Evolutionary conservation across 2,329 filamentous ascomycete genomes (phyloP), one percentile per base, ranked within the genome.

Genomic region (Acrodontium crateriforme): DNA sequence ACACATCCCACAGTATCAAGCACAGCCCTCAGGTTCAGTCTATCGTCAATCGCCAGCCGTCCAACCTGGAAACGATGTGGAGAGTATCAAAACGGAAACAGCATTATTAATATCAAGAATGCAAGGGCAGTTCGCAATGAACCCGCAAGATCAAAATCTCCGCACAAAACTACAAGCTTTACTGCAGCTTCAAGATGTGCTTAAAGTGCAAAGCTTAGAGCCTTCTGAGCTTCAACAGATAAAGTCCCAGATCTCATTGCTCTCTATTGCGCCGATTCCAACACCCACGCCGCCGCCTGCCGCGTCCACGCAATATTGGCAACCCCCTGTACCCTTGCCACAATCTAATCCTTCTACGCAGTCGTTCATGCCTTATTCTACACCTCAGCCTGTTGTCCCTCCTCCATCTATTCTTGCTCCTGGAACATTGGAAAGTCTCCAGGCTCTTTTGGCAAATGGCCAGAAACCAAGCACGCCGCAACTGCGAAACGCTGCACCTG

Each of bases 131-230:
- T 78, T 82, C 59, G 74, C 77, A 40, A 71, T 71, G 40, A 82
- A 75, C 52, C 78, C 78, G 35, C 71, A 76, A 63, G 80, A 93
- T 62, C 58, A 66, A 56, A 71, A 73, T 56, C 67, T 82, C 50
- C 77, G 82, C 52, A 76, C 72, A 49, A 81, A 79, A 58, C 63
- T 93, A 49, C 80, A 82, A 59, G 83, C 84, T 38, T 70, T 94
- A 44, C 63, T 85, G 56, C 81, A 89, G 55, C 69, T 95, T 39
- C 82, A 92, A 60, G 73, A 67, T 42, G 71, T 87, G 41, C 63
- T 94, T 49, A 74, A 80, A 53, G 76, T 67, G 43, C 78, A 83
- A 55, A 74, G 76, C 49, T 65, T 93, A 52, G 77, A 77, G 34
- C 73, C 74, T 45, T 76, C 85, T 48, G 80, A 92, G 60, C 68